Evolutionary conservation across 495 filamentous ascomycete genomes (phyloP), one percentile per base, ranked within the genome.

Genomic region (Wilcoxina mikolae): DNA sequence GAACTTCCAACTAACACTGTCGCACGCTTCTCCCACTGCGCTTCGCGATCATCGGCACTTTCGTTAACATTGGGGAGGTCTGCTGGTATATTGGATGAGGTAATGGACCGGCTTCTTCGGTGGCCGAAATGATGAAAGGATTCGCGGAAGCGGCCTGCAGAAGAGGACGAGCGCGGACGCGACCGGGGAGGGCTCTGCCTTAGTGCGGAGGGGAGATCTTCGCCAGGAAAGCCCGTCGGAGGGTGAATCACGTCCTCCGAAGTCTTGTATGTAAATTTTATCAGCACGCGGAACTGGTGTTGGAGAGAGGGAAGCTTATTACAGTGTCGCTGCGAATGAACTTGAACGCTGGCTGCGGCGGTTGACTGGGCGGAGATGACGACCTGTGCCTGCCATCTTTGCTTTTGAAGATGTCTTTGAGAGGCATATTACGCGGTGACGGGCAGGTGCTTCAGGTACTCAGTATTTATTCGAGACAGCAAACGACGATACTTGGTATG

Each of bases 21-120:
- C 17, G 90, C 90, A 47, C 88, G 72, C 68, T 87, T 81, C 74
- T 94, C 90, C 90, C 89, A 96, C 62, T 74, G 69, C 51, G 71
- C 71, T 58, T 76, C 74, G 26, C 70, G 65, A 15, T 76, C 73
- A 54, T 67, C 68, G 25, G 46, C 28, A 20, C 7, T 26, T 9
- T 27, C 45, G 27, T 4, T 4, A 12, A 52, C 29, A 17, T 7
- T 18, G 22, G 90, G 91, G 43, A 96, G 74, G 68, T 91, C 76
- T 27, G 73, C 65, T 0, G 91, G 90, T 33, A 98, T 74, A 64
- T 84, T 83, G 15, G 76, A 76, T 47, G 85, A 90, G 55, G 77
- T 78, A 49, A 74, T 74, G 45, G 78, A 74, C 27, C 69, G 62
- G 31, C 73, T 77, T 51, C 78, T 75, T 4, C 26, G 49, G 46